These are phyloP conservation scores for Candida nitratophila DNA, from an alignment of 805 yeast species.

Conservation along the genomic window DNA sequence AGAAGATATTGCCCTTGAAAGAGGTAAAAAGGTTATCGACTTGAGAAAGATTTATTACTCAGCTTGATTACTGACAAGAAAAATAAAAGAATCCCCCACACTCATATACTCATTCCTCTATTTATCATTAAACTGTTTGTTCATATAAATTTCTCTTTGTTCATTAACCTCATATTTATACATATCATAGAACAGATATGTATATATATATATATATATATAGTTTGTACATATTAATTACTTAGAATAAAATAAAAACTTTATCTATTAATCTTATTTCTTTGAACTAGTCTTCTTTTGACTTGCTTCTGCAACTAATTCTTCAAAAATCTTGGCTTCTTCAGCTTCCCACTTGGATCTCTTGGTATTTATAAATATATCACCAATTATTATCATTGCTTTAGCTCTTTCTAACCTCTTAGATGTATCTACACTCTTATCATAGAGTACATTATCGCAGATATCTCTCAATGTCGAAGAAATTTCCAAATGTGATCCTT, in stretches of 20 bases:
- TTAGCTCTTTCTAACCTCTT: slow-evolving; percentile 72
- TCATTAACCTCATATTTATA: too few species aligned
- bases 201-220: neutral
- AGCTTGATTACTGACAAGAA: neutral
- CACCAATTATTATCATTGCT: slow-evolving; percentile 68
- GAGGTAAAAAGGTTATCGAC: slow-evolving; percentile 95
- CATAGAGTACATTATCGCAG: slow-evolving; percentile 70
- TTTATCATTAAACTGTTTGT: too few species aligned
- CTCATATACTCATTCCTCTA: too few species aligned
- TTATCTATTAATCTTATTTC: too few species aligned
- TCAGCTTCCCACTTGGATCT: slow-evolving; percentile 87
- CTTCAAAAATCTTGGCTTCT: slow-evolving; percentile 88
- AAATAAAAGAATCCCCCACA: neutral
- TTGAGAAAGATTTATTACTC: slow-evolving; percentile 81
- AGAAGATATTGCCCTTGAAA: slow-evolving; percentile 80
- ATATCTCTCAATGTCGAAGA: slow-evolving; percentile 74
- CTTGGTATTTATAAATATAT: slow-evolving; percentile 54
- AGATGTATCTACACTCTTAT: slow-evolving; percentile 50
- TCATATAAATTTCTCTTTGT: too few species aligned
- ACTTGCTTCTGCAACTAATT: slow-evolving; percentile 81
- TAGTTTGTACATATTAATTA: neutral
- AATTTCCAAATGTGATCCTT: slow-evolving; percentile 82
- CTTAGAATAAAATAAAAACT: neutral
- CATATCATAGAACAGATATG: neutral
- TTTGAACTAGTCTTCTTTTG: slow-evolving; percentile 44